These are phyloP conservation scores for Penicillium brasilianum DNA, from an alignment of 2,329 filamentous ascomycete species.

Conservation along the genomic window DNA sequence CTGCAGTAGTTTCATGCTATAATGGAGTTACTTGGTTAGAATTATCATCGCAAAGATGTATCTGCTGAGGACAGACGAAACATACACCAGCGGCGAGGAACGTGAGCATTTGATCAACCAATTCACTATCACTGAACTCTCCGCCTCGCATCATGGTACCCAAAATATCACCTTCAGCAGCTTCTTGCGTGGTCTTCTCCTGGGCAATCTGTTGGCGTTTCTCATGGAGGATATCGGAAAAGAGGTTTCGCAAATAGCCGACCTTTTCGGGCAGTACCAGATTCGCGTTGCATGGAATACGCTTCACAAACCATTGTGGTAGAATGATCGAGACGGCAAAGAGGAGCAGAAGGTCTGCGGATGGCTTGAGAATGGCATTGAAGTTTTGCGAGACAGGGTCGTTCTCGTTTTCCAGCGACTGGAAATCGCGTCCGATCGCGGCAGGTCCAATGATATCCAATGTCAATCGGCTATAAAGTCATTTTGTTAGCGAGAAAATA, in stretches of 20 bases:
- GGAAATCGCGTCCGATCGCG: slow-evolving; percentile 62
- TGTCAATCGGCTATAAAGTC: slow-evolving; percentile 50
- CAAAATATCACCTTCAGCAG: slow-evolving; percentile 41
- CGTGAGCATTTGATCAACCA: slow-evolving; percentile 48
- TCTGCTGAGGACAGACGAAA: background rate
- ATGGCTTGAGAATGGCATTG: slow-evolving; percentile 54
- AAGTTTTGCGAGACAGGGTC: slow-evolving; percentile 59
- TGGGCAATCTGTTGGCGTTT: slow-evolving; percentile 32
- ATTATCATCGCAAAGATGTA: background rate
- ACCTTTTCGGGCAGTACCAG: slow-evolving; percentile 34
- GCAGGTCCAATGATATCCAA: slow-evolving; percentile 63
- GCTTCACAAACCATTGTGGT: slow-evolving; percentile 54
- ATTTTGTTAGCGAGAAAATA: slow-evolving; percentile 7
- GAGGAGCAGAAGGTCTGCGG: slow-evolving; percentile 47
- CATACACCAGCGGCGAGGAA: slow-evolving; percentile 45
- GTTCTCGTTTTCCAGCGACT: slow-evolving; percentile 54
- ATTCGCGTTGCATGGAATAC: slow-evolving; percentile 47
- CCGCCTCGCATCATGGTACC: slow-evolving; percentile 42
- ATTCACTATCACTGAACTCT: slow-evolving; percentile 42
- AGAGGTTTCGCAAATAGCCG: slow-evolving; percentile 36
- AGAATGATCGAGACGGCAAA: slow-evolving; percentile 51
- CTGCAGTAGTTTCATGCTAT: slow-evolving; percentile 45
- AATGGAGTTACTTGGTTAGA: background rate
- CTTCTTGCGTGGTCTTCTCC: slow-evolving; percentile 42
- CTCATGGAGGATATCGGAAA: slow-evolving; percentile 38